A percentile compares a stretch with the other conserved stretches of the same genome.
These are phyloP conservation scores for Chalciporus chontae DNA, from an alignment of 768 basidiomycete genomes.

Conservation along the genomic window DNA sequence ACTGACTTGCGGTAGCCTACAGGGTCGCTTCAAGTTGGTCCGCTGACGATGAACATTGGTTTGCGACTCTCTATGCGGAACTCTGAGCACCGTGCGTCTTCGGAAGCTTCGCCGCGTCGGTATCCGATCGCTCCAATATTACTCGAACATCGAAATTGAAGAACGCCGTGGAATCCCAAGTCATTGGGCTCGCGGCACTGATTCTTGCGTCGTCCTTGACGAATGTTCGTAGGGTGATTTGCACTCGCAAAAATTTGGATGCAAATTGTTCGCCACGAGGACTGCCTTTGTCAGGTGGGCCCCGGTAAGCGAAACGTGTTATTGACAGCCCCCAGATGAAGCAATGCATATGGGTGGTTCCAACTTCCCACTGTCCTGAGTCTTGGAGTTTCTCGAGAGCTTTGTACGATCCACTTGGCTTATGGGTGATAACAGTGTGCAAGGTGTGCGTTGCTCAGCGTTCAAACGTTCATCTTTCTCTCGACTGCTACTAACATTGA, in stretches of 20 bases:
- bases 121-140: not conserved
- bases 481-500: not conserved
- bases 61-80: not conserved
- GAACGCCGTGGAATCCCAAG: not conserved
- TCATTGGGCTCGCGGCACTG: not conserved
- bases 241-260: not conserved
- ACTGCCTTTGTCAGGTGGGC: too few relatives aligned
- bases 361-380: too few relatives aligned
- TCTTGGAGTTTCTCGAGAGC: too few relatives aligned
- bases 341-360: too few relatives aligned
- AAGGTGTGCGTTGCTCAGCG: too few relatives aligned
- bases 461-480: too few relatives aligned
- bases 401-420: too few relatives aligned
- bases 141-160: not conserved
- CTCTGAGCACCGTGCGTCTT: not conserved
- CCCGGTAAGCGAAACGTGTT: too few relatives aligned
- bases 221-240: not conserved
- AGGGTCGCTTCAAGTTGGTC: too few relatives aligned
- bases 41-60: not conserved
- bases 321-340: too few relatives aligned
- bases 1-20: too few relatives aligned
- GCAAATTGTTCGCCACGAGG: not conserved
- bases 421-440: too few relatives aligned
- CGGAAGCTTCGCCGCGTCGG: not conserved
- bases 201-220: not conserved